A percentile compares a stretch with the other conserved stretches of the same genome.
Evolutionary conservation across 371 early-diverging fungal species (phyloP).

Genomic region (Batrachochytrium dendrobatidis): DNA sequence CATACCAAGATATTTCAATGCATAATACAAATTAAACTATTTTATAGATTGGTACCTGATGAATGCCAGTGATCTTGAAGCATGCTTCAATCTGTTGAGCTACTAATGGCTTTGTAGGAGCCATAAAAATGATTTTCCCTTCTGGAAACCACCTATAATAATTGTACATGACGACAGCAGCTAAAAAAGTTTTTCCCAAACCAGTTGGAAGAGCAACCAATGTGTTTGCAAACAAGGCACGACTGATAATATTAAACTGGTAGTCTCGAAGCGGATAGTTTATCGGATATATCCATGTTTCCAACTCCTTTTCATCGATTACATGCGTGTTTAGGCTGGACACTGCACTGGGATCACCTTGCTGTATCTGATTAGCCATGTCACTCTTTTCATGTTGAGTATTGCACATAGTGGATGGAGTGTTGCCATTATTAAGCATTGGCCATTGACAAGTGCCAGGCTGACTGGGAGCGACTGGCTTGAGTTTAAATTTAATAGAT

Average conservation of each 20-base stretch:
- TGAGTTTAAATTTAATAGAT: no score
- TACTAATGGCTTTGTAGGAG: slow-evolving; percentile 85
- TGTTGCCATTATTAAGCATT: no score
- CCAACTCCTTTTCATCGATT: slow-evolving; percentile 45
- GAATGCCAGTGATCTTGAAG: slow-evolving; percentile 60
- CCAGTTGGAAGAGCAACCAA: slow-evolving; percentile 73
- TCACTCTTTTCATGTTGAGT: no score
- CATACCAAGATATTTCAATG: background rate
- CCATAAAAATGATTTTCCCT: slow-evolving; percentile 81
- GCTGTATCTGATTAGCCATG: no score
- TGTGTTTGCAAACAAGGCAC: slow-evolving; percentile 74
- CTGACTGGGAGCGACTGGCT: no score
- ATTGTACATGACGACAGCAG: slow-evolving; percentile 92
- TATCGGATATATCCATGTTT: slow-evolving; percentile 75
- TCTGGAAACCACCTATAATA: slow-evolving; percentile 87
- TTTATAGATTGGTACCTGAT: no score
- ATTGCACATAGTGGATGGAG: no score
- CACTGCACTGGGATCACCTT: no score
- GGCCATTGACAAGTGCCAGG: no score
- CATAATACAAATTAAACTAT: no score
- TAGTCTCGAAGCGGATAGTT: slow-evolving; percentile 77
- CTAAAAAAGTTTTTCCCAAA: slow-evolving; percentile 93
- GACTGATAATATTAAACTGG: slow-evolving; percentile 78
- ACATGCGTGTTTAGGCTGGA: slow-evolving; percentile 25
- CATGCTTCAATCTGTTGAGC: slow-evolving; percentile 87